Evolutionary conservation across 305 asterid genomes (phyloP).

Genomic region (Fraxinus platypoda): DNA sequence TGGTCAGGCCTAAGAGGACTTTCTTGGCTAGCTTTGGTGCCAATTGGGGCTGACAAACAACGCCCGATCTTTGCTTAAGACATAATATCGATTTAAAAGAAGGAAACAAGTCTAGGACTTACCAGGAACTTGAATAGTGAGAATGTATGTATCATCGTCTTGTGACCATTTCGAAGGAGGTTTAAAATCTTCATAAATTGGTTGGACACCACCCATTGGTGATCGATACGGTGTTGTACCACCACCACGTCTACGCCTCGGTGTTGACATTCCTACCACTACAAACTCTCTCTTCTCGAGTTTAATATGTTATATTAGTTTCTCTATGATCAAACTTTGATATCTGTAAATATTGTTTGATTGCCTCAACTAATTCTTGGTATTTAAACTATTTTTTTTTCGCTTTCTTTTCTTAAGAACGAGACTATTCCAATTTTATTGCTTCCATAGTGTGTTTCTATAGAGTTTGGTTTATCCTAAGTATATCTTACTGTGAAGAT

Average conservation of each 20-base stretch:
- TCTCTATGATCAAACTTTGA: neutral
- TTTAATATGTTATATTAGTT: neutral
- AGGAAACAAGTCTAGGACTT: neutral
- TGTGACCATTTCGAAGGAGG: slow-evolving; percentile 61
- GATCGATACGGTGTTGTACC: slow-evolving; percentile 24
- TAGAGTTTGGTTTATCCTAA: neutral
- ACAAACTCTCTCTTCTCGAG: neutral
- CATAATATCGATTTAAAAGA: neutral
- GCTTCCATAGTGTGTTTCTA: slow-evolving; percentile 31
- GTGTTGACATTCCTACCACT: slow-evolving; percentile 34
- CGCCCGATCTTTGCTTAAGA: neutral
- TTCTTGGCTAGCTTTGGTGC: neutral
- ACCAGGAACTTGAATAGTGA: slow-evolving; percentile 72
- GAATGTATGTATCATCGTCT: slow-evolving; percentile 53
- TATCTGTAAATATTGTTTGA: neutral
- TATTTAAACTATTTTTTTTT: neutral
- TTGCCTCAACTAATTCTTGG: neutral
- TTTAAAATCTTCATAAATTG: slow-evolving; percentile 57
- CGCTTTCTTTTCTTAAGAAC: slow-evolving; percentile 27
- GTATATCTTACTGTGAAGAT: neutral
- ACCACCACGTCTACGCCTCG: slow-evolving; percentile 42
- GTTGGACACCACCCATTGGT: slow-evolving; percentile 33
- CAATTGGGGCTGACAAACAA: neutral
- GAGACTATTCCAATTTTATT: slow-evolving; percentile 47
- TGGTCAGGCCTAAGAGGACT: neutral